Base-by-base conservation (phyloP, 257 asterid species). In the Fraxinus anomala region DNA sequence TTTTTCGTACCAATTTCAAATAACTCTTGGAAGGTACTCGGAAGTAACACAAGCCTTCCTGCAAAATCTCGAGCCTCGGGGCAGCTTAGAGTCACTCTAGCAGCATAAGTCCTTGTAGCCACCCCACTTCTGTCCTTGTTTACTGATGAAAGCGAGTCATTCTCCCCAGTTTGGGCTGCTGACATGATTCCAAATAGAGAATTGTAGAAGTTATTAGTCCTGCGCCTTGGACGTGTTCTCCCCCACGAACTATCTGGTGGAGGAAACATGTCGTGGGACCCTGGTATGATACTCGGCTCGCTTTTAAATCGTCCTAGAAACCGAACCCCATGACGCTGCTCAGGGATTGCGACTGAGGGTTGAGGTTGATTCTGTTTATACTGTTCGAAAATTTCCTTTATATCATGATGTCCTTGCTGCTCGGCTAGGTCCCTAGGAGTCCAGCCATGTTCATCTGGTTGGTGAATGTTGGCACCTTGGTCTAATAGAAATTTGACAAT, bases 171-270 rank as follows among this genome's bases (percentile, higher is more conserved):
- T 74, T 85, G 91, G 51, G 86, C 89, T 34, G 96, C 89, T 12
- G 96, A 88, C 94, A 91, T 89, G 33, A 93, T 88, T 81, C 98
- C 98, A 23, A 91, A 91, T 21, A 93, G 84, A 74, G 98, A 93
- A 78, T 93, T 93, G 51, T 86, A 82, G 75, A 88, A 91, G 70
- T 87, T 87, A 63, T 80, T 89, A 26, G 84, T 77, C 87, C 88
- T 88, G 3, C 95, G 89, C 74, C 92, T 85, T 1, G 87, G 85
- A 23, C 89, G 88, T 39, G 93, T 79, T 51, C 83, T 66, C 0
- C 89, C 89, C 89, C 88, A 87, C 28, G 86, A 75, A 17, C 88
- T 88, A 59, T 82, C 92, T 0, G 81, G 24, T 7, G 71, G 77
- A 36, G 83, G 76, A 70, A 75, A 82, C 1, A 83, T 39, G 78